phyloP scores from a whole-genome alignment of 805 yeast genomes.

The Myxozyma melibiosi region DNA sequence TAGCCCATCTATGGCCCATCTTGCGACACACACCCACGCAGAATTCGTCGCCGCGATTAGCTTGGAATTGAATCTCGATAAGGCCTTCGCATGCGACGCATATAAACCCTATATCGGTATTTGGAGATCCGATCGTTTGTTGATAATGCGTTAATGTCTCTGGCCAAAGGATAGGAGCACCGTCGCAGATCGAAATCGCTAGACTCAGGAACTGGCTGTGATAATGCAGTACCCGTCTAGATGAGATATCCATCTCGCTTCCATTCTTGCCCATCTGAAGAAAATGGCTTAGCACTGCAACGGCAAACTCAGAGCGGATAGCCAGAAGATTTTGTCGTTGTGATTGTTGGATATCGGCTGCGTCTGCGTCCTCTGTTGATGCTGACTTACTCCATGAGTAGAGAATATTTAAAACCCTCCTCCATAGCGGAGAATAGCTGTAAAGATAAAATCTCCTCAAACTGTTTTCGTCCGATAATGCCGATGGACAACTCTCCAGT shows the following conservation, averaged over 20 bases:
- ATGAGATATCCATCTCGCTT: neutral
- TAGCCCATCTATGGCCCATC: constrained; percentile 25
- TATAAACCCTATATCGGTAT: neutral
- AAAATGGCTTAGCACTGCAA: neutral
- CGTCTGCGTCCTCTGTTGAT: neutral
- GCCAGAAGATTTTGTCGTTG: neutral
- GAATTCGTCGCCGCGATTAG: neutral
- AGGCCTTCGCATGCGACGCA: constrained; percentile 28
- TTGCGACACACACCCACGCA: constrained; percentile 13
- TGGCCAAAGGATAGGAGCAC: neutral
- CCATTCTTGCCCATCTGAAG: neutral
- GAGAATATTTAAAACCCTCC: constrained; percentile 3
- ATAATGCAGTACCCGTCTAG: neutral
- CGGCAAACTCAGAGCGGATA: neutral
- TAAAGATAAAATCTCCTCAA: neutral
- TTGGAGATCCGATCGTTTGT: neutral
- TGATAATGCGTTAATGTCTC: neutral
- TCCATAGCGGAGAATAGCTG: neutral
- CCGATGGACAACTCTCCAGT: neutral
- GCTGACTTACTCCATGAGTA: neutral
- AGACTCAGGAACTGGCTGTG: neutral
- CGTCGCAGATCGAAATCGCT: neutral
- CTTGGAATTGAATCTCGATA: constrained; percentile 13
- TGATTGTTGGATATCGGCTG: neutral
- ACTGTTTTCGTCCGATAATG: neutral